Evolutionary conservation across 2,329 filamentous ascomycete species (phyloP).

Genomic region (Podosphaera aphanis): DNA sequence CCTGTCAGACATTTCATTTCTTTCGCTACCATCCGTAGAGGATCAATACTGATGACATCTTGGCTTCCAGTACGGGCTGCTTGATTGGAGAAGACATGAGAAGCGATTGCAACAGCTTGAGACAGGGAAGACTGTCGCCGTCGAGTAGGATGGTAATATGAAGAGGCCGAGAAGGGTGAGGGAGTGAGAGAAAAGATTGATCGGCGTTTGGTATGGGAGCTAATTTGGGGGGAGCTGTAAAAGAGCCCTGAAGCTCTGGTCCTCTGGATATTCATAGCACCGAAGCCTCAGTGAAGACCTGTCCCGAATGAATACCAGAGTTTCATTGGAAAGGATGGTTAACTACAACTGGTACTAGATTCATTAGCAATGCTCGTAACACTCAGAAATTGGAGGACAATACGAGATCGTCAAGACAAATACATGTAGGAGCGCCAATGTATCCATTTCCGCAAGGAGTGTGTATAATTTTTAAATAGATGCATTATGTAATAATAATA

Average conservation of each 20-base stretch:
- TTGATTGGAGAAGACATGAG: slow-evolving; percentile 47
- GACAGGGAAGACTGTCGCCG: slow-evolving; percentile 44
- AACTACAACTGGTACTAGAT: too few relatives aligned
- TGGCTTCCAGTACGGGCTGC: slow-evolving; percentile 33
- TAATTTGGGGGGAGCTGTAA: slow-evolving; percentile 15
- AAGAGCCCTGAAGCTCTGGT: slow-evolving; percentile 25
- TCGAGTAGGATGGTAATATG: slow-evolving; percentile 19
- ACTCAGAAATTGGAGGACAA: too few relatives aligned
- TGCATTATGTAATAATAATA: too few relatives aligned
- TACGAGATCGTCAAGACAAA: too few relatives aligned
- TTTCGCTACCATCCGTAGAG: slow-evolving; percentile 72
- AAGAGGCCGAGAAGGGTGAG: slow-evolving; percentile 4
- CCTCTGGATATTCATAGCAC: slow-evolving; percentile 29
- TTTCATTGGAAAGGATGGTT: too few relatives aligned
- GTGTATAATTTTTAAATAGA: too few relatives aligned
- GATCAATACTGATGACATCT: slow-evolving; percentile 55
- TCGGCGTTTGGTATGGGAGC: slow-evolving; percentile 18
- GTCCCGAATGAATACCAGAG: too few relatives aligned
- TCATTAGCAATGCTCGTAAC: too few relatives aligned
- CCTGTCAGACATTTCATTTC: slow-evolving; percentile 92
- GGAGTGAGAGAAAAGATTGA: slow-evolving; percentile 4
- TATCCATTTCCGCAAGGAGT: too few relatives aligned
- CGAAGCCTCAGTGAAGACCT: too few relatives aligned
- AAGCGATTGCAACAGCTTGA: slow-evolving; percentile 45
- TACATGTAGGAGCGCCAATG: too few relatives aligned